phyloP scores from a whole-genome alignment of 108 stramenopile species.

The Tribonema minus region DNA sequence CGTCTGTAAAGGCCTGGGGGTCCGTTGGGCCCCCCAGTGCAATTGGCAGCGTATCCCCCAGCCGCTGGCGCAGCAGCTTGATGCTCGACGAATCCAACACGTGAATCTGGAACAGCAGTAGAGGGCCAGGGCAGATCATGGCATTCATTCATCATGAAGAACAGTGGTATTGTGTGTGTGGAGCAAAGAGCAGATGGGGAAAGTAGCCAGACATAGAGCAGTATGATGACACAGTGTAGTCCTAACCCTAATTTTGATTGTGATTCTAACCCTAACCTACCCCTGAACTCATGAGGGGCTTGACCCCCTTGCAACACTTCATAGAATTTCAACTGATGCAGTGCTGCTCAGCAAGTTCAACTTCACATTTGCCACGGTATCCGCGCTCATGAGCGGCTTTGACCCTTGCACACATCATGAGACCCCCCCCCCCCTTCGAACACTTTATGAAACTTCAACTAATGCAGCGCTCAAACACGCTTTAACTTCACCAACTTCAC shows the following conservation, averaged over 20 bases:
- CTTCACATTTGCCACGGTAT: background rate
- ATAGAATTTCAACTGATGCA: background rate
- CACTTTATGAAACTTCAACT: background rate
- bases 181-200: background rate
- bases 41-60: background rate
- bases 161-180: background rate
- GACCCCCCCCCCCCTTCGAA: background rate
- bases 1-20: background rate
- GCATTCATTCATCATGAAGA: background rate
- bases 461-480: background rate
- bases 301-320: too few relatives aligned
- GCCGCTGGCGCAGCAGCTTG: background rate
- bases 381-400: too few relatives aligned
- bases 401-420: too few relatives aligned
- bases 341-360: background rate
- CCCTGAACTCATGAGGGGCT: too few relatives aligned
- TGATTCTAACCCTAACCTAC: too few relatives aligned
- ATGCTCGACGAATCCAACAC: background rate
- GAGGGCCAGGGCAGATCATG: too few relatives aligned
- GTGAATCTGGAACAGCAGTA: background rate
- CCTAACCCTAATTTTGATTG: too few relatives aligned
- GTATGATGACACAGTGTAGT: background rate
- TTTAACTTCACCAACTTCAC: background rate
- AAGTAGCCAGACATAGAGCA: background rate
- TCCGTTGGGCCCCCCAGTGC: background rate